These are phyloP conservation scores for Dothistroma pini DNA, from an alignment of 2,329 filamentous ascomycete species.

Conservation along the genomic window DNA sequence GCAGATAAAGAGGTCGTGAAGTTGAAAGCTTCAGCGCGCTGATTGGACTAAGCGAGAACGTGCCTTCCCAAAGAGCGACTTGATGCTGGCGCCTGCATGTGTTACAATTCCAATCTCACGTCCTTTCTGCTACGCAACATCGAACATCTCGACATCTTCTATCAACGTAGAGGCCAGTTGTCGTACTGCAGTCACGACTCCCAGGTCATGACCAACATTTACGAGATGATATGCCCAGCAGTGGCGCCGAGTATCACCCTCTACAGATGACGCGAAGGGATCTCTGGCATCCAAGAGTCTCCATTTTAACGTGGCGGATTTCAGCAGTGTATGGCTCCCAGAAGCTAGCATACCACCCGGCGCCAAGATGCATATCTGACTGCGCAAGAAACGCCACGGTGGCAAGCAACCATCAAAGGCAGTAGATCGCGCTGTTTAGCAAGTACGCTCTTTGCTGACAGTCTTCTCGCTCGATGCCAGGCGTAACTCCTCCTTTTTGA, in stretches of 20 bases:
- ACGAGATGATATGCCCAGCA: neutral
- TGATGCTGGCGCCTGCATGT: neutral
- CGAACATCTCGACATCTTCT: neutral
- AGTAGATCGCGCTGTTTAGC: neutral
- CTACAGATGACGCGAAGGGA: neutral
- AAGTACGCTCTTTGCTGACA: neutral
- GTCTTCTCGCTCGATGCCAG: neutral
- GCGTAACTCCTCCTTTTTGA: neutral
- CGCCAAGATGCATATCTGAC: neutral
- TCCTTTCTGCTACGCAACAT: neutral
- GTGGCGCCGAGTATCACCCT: neutral
- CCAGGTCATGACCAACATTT: neutral
- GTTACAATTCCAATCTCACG: neutral
- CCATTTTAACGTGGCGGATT: neutral
- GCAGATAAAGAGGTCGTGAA: neutral
- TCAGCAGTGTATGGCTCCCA: neutral
- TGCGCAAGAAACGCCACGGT: neutral
- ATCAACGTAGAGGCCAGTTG: neutral
- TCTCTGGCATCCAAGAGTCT: neutral
- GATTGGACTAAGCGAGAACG: neutral
- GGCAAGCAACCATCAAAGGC: neutral
- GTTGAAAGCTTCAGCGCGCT: neutral
- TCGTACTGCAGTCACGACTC: neutral
- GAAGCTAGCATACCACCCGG: neutral
- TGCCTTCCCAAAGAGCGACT: neutral